Base-by-base conservation (phyloP, 495 filamentous ascomycete genomes). In the Podospora tetraspora region DNA sequence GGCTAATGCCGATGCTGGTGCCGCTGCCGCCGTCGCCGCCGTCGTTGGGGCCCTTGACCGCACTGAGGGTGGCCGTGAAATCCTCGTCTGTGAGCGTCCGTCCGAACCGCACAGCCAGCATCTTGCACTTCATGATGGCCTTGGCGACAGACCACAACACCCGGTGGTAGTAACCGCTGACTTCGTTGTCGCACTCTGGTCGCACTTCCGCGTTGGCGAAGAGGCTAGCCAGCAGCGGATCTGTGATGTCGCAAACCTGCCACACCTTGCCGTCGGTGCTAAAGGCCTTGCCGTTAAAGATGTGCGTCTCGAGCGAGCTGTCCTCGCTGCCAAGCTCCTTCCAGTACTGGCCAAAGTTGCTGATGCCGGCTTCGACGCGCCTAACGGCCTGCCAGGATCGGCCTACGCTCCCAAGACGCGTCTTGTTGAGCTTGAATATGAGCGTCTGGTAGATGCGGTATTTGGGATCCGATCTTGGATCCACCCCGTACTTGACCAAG, bases 241-340 rank as follows among this genome's bases (percentile, higher is more conserved):
- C 94, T 0, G 86, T 88, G 66, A 99, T 90, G 76, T 99, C 95
- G 79, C 94, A 96, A 32, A 94, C 84, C 82, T 97, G 95, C 90
- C 92, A 99, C 67, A 93, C 87, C 60, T 93, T 91, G 2, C 93
- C 93, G 73, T 95, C 92, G 6, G 82, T 79, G 11, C 84, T 84
- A 29, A 93, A 80, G 0, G 75, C 79, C 57, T 86, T 76, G 52
- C 95, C 94, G 60, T 94, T 90, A 77, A 97, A 99, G 21, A 94
- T 76, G 78, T 97, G 95, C 52, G 82, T 86, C 62, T 81, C 77
- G 34, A 78, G 77, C 29, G 78, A 71, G 19, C 72, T 75, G n/a
- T 74, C 69, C 62, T 76, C 79, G 62, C 75, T 75, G 57, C 79
- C 76, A 21, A 81, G 71, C 29, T 72, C 69, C 23, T 69, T 59